phyloP scores from a whole-genome alignment of 306 rosid genomes.

The Canavalia gladiata region DNA sequence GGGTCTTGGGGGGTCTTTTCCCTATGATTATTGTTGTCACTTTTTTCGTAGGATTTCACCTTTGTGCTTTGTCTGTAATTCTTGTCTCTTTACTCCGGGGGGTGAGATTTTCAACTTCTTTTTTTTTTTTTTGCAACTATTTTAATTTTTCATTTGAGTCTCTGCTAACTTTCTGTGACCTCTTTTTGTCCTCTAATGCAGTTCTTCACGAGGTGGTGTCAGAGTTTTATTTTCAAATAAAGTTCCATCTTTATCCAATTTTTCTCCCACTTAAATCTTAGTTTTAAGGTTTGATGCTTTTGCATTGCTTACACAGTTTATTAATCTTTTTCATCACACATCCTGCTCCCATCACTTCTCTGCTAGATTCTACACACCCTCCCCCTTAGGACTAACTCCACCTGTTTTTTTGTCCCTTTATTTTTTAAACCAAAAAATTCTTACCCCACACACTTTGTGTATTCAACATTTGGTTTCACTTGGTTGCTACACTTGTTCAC shows the following conservation, averaged over 20 bases:
- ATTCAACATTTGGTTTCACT: conserved; percentile 45
- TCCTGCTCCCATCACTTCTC: conserved; percentile 60
- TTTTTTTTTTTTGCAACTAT: background rate
- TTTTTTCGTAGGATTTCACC: conserved; percentile 49
- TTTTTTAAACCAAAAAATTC: conserved; percentile 18
- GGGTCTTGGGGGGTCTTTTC: background rate
- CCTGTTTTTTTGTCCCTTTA: conserved; percentile 43
- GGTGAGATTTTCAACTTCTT: conserved; percentile 5
- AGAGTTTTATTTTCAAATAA: conserved; percentile 64
- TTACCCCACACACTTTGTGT: background rate
- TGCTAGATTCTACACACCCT: conserved; percentile 54
- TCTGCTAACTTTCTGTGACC: conserved; percentile 76
- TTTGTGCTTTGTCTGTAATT: conserved; percentile 61
- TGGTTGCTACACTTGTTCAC: conserved; percentile 44
- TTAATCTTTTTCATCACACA: conserved; percentile 65
- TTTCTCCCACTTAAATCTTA: conserved; percentile 11
- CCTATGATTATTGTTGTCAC: conserved; percentile 50
- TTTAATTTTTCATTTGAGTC: conserved; percentile 37
- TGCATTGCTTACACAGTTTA: conserved; percentile 29
- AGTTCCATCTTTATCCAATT: conserved; percentile 57
- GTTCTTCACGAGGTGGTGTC: conserved; percentile 98
- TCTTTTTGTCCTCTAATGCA: conserved; percentile 95
- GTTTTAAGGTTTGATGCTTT: conserved; percentile 48
- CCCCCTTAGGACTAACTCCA: conserved; percentile 36
- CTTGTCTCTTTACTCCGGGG: conserved; percentile 55